Base-by-base conservation (phyloP, 2,329 filamentous ascomycete genomes). In the Colletotrichum ledebouriae region DNA sequence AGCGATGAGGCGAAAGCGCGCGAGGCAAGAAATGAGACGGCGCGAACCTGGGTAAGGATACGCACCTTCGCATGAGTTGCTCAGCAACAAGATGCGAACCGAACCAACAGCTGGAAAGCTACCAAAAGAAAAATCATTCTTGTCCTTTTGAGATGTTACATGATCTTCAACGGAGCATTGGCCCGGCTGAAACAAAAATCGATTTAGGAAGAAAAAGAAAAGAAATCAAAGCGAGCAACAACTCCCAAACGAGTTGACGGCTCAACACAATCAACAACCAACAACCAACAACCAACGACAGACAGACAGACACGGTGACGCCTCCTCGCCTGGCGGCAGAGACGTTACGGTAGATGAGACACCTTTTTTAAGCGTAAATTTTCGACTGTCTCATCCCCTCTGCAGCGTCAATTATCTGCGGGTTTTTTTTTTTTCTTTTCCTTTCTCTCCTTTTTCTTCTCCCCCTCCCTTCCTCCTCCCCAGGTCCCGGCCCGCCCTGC, bases 341-440 rank as follows among this genome's bases (percentile, higher is more conserved):
- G 10, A 22, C 37, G 11, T 39, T 39, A 13, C 37, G 11, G 34
- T 39, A 39, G 6, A 22, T 12, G 41, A 29, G 22, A 29, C 9
- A 61, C 15, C 13, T n/a, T 59, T 67, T 66, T 67, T 67, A 67
- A 67, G 64, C 64, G 64, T 67, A 67, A 67, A 67, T 64, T n/a
- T 17, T 55, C 39, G 39, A 15, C 52, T 59, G 60, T 64, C 64
- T 59, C 60, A 59, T 59, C 64, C 64, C 64, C 47, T 67, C 64
- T 64, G 64, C 64, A 59, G 60, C 60, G 64, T 67, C 64, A 60
- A 64, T 64, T 60, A 64, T 58, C 52, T 49, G 20, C 58, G 13
- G n/a, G n/a, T n/a, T 25, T 59, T 59, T 44, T 20, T 9, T 44
- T 17, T 57, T 37, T 29, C 22, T 15, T 15, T 29, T 2, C 22